Base-by-base conservation (phyloP, 495 filamentous ascomycete genomes). In the Podospora anserina region DNA sequence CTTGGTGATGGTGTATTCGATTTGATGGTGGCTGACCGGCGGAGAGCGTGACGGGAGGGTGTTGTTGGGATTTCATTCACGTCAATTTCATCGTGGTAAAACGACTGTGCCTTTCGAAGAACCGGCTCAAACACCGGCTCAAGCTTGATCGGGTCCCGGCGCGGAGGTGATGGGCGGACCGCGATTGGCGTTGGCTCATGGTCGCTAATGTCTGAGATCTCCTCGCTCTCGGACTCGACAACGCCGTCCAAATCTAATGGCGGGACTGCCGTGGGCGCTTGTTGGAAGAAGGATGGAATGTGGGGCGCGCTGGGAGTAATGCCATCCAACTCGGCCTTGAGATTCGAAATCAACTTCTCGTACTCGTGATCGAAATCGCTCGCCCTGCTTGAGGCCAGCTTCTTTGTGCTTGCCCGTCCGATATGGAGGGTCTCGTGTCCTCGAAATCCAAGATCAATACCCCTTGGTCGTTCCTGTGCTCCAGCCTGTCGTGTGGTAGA, bases 391-490 rank as follows among this genome's bases (percentile, higher is more conserved):
- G 63, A 28, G 1, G 72, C n/a, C 3, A 75, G 69, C 59, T 78
- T 79, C 32, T 68, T 71, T 6, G 74, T 67, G 44, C 70, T 78
- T 61, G 70, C 63, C 28, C 69, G 76, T 15, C 72, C 74, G 19
- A 79, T 62, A 11, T 74, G 76, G 1, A 83, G 65, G 13, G 71
- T 70, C 61, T 81, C 79, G 65, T 87, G 85, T 2, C 74, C 78
- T 11, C 78, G 80, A 64, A 88, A 86, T 27, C 82, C 80, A 4
- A 86, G 77, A 53, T 83, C 81, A 66, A 82, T 79, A 23, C 78
- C 78, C 54, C 69, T 82, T n/a, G 75, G 73, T 20, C 71, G 78
- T 32, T 74, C 75, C 3, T 27, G 74, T 58, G 70, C 68, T 15
- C 69, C 65, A 18, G 30, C 28, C 13, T 70, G 16, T 60, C 39